Percentiles rank a stretch among this genome's conserved stretches.
Evolutionary conservation across 2,329 filamentous ascomycete genomes (phyloP).

Genomic region (Trichoderma cornu-damae): DNA sequence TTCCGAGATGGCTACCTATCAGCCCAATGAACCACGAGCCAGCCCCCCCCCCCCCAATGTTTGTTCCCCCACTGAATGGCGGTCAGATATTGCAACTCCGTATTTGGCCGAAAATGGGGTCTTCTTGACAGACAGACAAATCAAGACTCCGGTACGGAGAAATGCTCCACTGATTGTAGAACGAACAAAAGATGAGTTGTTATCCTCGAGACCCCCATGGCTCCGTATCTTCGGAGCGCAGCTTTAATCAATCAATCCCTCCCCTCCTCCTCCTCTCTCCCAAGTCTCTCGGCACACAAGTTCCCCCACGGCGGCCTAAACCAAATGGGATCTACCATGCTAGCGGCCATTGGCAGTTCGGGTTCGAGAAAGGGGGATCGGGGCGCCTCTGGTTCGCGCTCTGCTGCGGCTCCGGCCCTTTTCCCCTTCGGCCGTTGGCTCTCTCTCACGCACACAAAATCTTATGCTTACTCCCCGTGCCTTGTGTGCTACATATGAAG

Average conservation of each 20-base stretch:
- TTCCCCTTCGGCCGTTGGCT: neutral
- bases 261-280: neutral
- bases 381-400: neutral
- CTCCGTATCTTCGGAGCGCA: too few relatives aligned
- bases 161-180: slow-evolving; percentile 5
- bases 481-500: neutral
- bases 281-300: neutral
- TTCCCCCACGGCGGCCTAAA: neutral
- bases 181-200: too few relatives aligned
- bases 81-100: slow-evolving; percentile 6
- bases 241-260: neutral
- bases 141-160: neutral
- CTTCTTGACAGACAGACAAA: neutral
- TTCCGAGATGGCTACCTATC: too few relatives aligned
- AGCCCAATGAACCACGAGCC: too few relatives aligned
- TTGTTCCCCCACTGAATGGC: slow-evolving; percentile 10
- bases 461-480: neutral
- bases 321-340: neutral
- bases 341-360: slow-evolving; percentile 2
- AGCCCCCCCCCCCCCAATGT: too few relatives aligned
- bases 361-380: neutral
- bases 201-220: neutral
- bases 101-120: slow-evolving; percentile 13
- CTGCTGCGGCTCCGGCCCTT: neutral
- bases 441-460: neutral